Conservation (phyloP, 495 filamentous ascomycete species). For the Bacidia gigantensis region DNA sequence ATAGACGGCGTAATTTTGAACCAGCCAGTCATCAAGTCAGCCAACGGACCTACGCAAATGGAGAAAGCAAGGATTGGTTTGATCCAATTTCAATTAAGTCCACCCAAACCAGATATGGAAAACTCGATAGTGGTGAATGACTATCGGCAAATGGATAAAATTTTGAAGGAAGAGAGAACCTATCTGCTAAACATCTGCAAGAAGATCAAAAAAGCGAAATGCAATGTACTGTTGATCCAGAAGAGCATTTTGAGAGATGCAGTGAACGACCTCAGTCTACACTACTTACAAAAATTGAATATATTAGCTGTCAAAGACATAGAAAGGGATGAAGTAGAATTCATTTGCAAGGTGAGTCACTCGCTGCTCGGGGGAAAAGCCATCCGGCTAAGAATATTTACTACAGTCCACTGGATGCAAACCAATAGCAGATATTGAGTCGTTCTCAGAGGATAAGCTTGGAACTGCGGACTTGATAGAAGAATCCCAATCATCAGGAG, state of each 20-base stretch:
- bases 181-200: constrained; percentile 98
- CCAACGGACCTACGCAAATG: constrained; percentile 79
- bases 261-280: constrained; percentile 90
- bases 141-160: constrained; percentile 99
- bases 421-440: constrained; percentile 96
- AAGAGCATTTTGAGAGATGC: constrained; percentile 97
- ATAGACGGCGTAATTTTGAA: constrained; percentile 88
- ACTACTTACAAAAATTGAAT: constrained; percentile 94
- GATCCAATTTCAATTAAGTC: constrained; percentile 96
- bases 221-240: constrained; percentile 95
- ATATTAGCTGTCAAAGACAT: constrained; percentile 95
- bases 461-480: constrained; percentile 92
- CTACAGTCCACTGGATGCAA: constrained; percentile 74
- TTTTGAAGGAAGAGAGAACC: constrained; percentile 94
- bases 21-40: constrained; percentile 85
- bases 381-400: neutral
- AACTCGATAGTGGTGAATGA: constrained; percentile 98
- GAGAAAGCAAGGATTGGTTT: constrained; percentile 95
- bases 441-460: constrained; percentile 97
- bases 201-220: constrained; percentile 99
- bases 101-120: constrained; percentile 98
- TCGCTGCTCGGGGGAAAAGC: too few relatives aligned
- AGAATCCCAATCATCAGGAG: constrained; percentile 74
- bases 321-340: constrained; percentile 96
- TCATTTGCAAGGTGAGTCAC: constrained; percentile 69